Conservation (phyloP, 2,329 filamentous ascomycete species). For the Aspergillus fumigatus region DNA sequence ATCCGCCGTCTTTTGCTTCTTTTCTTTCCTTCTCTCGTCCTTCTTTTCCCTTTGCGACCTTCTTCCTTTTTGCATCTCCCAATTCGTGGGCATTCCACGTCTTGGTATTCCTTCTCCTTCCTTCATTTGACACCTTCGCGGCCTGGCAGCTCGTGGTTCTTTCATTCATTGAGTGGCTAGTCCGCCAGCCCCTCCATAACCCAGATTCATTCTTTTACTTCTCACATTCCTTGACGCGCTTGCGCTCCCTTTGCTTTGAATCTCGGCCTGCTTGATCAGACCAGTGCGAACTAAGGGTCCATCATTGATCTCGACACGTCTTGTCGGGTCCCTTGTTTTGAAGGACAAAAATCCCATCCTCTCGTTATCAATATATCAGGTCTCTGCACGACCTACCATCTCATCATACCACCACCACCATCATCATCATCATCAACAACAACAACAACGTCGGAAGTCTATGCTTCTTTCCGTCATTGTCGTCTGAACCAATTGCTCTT, state of each 20-base stretch:
- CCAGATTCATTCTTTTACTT: constrained; percentile 16
- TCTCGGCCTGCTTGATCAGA: constrained; percentile 4
- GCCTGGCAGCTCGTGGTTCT: constrained; percentile 33
- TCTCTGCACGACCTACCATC: neutral
- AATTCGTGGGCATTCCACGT: constrained; percentile 10
- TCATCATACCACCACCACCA: neutral
- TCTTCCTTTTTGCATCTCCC: constrained; percentile 9
- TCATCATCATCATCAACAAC: neutral
- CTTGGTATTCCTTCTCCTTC: constrained; percentile 6
- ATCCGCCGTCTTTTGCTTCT: too few species aligned
- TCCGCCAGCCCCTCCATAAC: constrained; percentile 10
- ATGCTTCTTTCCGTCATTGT: neutral
- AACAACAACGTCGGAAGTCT: neutral
- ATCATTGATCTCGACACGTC: neutral
- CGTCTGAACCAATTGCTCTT: neutral
- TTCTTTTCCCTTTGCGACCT: constrained; percentile 5
- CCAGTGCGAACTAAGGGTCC: neutral
- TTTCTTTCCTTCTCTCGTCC: constrained; percentile 1
- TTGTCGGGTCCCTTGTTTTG: neutral
- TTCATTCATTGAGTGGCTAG: constrained; percentile 30
- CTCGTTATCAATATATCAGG: neutral
- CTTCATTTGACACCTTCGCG: constrained; percentile 16
- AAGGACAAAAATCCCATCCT: neutral
- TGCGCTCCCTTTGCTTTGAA: constrained; percentile 10
- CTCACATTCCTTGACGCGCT: constrained; percentile 20